Evolutionary conservation across 768 basidiomycete genomes (phyloP).

Genomic region (Neoboletus brunneissimus): DNA sequence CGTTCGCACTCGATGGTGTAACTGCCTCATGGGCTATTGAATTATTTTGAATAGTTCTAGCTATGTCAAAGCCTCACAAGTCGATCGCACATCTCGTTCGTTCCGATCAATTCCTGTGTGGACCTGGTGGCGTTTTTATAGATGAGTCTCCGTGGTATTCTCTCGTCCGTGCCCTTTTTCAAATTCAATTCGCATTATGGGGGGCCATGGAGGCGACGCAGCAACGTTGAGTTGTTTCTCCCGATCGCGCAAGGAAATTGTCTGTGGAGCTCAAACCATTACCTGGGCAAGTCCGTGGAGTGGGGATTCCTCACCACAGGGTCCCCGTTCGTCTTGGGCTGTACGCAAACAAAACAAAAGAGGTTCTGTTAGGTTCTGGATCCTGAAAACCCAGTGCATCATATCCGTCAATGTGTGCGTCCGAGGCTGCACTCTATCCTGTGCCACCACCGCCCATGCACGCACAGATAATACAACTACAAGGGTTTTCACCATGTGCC

Average conservation of each 20-base stretch:
- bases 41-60: conserved; percentile 7
- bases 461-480: not conserved
- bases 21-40: conserved; percentile 19
- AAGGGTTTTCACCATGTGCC: conserved; percentile 8
- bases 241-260: conserved; percentile 8
- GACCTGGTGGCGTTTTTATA: conserved; percentile 17
- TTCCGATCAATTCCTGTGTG: conserved; percentile 25
- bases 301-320: conserved; percentile 14
- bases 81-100: conserved; percentile 25
- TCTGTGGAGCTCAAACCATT: conserved; percentile 17
- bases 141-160: conserved; percentile 26
- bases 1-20: conserved; percentile 15
- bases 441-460: conserved; percentile 6
- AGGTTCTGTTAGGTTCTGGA: not conserved
- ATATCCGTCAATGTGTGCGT: conserved; percentile 16
- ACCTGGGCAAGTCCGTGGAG: conserved; percentile 23
- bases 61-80: conserved; percentile 7
- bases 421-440: conserved; percentile 12
- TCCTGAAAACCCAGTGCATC: conserved; percentile 10
- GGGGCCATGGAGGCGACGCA: conserved; percentile 19
- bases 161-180: conserved; percentile 21
- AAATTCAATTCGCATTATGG: conserved; percentile 21
- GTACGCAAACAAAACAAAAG: not conserved
- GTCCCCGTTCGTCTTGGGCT: conserved; percentile 14
- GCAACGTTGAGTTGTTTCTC: conserved; percentile 7